phyloP scores from a whole-genome alignment of 2,329 filamentous ascomycete species.

The Diaporthe amygdali region DNA sequence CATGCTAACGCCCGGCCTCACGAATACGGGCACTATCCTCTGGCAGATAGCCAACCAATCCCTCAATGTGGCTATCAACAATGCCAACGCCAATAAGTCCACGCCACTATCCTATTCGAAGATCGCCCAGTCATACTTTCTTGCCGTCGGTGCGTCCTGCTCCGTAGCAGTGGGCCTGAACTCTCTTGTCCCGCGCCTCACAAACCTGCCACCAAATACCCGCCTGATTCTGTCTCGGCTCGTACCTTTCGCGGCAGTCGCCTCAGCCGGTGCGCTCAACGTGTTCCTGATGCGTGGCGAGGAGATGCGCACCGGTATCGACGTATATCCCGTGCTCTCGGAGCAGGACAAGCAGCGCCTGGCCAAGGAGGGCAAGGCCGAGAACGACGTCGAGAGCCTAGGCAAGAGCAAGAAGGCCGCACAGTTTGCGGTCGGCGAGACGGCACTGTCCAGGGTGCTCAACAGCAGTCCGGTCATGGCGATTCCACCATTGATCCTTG shows the following conservation, averaged over 20 bases:
- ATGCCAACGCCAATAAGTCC: conserved; percentile 97
- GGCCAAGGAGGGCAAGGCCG: conserved; percentile 62
- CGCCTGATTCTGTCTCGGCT: conserved; percentile 81
- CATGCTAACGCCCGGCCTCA: conserved; percentile 91
- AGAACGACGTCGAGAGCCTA: conserved; percentile 71
- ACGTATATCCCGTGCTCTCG: conserved; percentile 84
- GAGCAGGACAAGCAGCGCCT: conserved; percentile 69
- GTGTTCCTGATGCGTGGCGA: conserved; percentile 98
- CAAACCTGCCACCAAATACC: conserved; percentile 75
- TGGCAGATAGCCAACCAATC: conserved; percentile 99
- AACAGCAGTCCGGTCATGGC: conserved; percentile 99
- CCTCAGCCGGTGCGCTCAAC: conserved; percentile 88
- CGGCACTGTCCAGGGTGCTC: conserved; percentile 86
- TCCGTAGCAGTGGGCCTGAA: conserved; percentile 93
- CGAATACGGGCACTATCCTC: conserved; percentile 82
- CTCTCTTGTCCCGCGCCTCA: conserved; percentile 83
- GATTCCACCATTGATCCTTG: conserved; percentile 83
- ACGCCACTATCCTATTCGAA: conserved; percentile 82
- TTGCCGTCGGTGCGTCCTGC: conserved; percentile 92
- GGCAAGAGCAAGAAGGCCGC: conserved; percentile 91
- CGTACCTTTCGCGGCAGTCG: conserved; percentile 95
- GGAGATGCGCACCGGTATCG: conserved; percentile 91
- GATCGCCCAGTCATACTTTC: conserved; percentile 86
- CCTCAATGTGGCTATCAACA: conserved; percentile 97
- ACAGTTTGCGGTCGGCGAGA: conserved; percentile 88